phyloP scores from a whole-genome alignment of 148 eudicot genomes.

The Camellia granthamiana region DNA sequence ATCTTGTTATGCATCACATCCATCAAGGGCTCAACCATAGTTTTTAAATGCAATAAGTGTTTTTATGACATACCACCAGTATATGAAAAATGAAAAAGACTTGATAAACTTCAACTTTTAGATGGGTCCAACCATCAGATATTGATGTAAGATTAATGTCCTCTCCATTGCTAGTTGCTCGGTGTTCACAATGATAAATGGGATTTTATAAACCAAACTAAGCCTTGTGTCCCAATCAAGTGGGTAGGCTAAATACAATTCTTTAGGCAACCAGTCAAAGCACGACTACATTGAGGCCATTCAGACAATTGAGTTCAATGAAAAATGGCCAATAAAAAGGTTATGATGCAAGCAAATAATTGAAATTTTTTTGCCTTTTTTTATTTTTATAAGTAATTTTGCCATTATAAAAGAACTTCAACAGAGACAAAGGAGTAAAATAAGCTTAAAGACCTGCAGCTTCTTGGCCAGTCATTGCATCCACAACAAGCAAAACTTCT shows the following conservation, averaged over 20 bases:
- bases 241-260: too few relatives aligned
- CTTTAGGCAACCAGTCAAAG: neutral
- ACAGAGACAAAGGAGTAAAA: neutral
- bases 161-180: neutral
- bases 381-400: neutral
- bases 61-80: neutral
- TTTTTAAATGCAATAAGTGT: neutral
- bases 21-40: neutral
- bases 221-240: too few relatives aligned
- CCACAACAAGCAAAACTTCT: constrained; percentile 92
- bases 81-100: neutral
- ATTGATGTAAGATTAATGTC: neutral
- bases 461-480: constrained; percentile 99
- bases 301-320: neutral
- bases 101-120: neutral
- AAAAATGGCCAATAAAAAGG: neutral
- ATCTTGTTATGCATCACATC: neutral
- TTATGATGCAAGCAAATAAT: neutral
- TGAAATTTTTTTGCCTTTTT: neutral
- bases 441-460: constrained; percentile 69
- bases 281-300: neutral
- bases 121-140: neutral
- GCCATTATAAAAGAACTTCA: neutral
- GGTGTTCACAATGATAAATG: neutral
- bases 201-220: neutral